A percentile compares a stretch with the other conserved stretches of the same genome.
These are phyloP conservation scores for Boletus reticulatus DNA, from an alignment of 768 basidiomycete genomes.

Conservation along the genomic window DNA sequence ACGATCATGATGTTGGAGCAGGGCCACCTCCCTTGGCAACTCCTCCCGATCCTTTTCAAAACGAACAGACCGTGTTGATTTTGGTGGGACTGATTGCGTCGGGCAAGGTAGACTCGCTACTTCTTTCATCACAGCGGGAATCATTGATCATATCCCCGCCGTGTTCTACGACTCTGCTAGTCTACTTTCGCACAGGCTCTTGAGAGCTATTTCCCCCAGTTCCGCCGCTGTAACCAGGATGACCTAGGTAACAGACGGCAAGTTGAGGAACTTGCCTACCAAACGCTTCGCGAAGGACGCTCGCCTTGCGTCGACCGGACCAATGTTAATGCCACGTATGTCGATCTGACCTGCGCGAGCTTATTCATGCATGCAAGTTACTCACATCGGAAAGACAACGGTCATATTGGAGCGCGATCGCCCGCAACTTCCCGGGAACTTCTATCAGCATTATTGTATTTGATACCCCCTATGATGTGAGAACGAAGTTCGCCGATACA, in stretches of 20 bases:
- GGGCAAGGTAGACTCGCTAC: constrained; percentile 52
- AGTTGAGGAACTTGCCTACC: constrained; percentile 62
- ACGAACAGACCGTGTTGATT: constrained; percentile 57
- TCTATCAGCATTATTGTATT: constrained; percentile 74
- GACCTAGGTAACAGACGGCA: constrained; percentile 64
- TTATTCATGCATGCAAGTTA: not conserved
- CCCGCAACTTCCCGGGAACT: constrained; percentile 60
- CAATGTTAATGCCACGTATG: constrained; percentile 68
- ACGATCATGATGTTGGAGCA: not conserved
- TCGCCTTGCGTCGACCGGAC: constrained; percentile 82
- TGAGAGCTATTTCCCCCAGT: constrained; percentile 54
- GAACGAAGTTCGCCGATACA: constrained; percentile 16
- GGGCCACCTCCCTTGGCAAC: not conserved
- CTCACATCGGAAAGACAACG: constrained; percentile 51
- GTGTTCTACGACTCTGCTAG: constrained; percentile 11
- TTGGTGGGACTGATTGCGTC: constrained; percentile 73
- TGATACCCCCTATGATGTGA: constrained; percentile 73
- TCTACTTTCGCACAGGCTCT: constrained; percentile 75
- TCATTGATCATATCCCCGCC: constrained; percentile 1
- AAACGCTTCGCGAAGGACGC: constrained; percentile 50
- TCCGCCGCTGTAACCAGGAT: constrained; percentile 77
- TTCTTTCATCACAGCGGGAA: not conserved
- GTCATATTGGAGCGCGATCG: constrained; percentile 73
- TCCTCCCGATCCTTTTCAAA: constrained; percentile 21
- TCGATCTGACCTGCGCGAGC: constrained; percentile 6